Base-by-base conservation (phyloP, 208 protist genomes). In the Trypanosoma melophagium region DNA sequence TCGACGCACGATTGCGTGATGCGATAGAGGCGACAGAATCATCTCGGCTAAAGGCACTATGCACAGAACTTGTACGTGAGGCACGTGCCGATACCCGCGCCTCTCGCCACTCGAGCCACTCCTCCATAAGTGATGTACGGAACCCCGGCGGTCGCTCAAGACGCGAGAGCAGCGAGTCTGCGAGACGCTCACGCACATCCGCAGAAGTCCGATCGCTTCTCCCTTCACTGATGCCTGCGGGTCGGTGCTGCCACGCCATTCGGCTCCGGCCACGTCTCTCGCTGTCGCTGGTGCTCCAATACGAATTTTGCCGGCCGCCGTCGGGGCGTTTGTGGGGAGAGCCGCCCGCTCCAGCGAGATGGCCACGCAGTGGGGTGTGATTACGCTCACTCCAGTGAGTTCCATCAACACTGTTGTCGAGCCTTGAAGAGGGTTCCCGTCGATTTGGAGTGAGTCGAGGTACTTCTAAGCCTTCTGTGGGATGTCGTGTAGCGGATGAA, bases 21-120 rank as follows among this genome's bases (percentile, higher is more conserved):
- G 63, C 52, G 10, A 90, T 76, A 14, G 86, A 92, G 19, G 62
- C 77, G 9, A 94, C 63, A 16, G 85, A 92, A 28, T 88, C 79
- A 1, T 87, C 83, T 1, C 81, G 55, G 58, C 83, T 91, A 47
- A 68, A 53, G 12, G 61, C 75, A 61, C 83, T 89, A 21, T 51
- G 13, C 52, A 62, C 57, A 13, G 69, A 69, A n/a, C 52, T 44
- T 14, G 64, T 31, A 7, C 66, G 66, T 14, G 71, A 77, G 25
- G 38, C 49, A 35, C 63, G 66, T 19, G 63, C 38, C 12, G 58
- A 62, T 0, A 62, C 60, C 8, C 69, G 60, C 0, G 74, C 61
- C 7, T 80, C 71, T 0, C 80, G 76, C 87, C 87, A 93, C 14
- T 77, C 76, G 19, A 81, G 54, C 87, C 87, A 93, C 59, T 93